Conservation (phyloP, 805 yeast genomes). For the Candida chilensis region DNA sequence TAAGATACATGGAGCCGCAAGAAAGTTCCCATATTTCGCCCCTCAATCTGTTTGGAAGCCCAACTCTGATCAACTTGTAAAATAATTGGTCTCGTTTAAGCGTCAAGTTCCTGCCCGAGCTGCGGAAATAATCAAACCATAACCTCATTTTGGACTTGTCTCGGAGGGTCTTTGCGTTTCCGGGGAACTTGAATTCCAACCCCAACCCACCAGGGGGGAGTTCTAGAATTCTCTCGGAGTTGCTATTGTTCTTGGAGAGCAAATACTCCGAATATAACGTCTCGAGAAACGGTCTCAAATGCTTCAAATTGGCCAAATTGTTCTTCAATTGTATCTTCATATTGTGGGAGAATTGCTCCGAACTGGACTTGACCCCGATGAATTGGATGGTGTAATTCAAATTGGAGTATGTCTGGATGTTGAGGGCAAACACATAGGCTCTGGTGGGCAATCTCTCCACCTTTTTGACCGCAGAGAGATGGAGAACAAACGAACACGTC, state of each 20-base stretch:
- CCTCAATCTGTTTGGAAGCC: conserved; percentile 87
- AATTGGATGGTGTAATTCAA: conserved; percentile 58
- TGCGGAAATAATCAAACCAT: conserved; percentile 87
- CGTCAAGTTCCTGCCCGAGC: conserved; percentile 79
- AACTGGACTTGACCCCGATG: conserved; percentile 68
- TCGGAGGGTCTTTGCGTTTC: conserved; percentile 65
- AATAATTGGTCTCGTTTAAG: conserved; percentile 68
- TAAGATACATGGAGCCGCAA: conserved; percentile 73
- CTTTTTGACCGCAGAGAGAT: conserved; percentile 69
- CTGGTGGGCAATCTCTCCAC: conserved; percentile 80
- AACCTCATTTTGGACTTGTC: conserved; percentile 82
- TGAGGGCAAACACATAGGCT: conserved; percentile 69
- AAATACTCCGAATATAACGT: conserved; percentile 82
- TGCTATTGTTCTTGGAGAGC: conserved; percentile 45
- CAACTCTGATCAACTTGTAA: conserved; percentile 78
- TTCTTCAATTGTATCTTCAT: conserved; percentile 53
- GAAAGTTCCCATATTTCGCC: conserved; percentile 96
- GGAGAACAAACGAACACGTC: conserved; percentile 60
- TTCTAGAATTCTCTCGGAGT: conserved; percentile 25
- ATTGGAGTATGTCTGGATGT: conserved; percentile 61
- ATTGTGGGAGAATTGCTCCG: conserved; percentile 71
- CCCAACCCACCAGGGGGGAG: conserved; percentile 87
- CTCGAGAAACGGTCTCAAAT: conserved; percentile 54
- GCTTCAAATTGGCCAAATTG: conserved; percentile 54
- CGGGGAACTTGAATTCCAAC: conserved; percentile 77